Percentiles rank a stretch among this genome's conserved stretches.
Conservation (phyloP, 148 eudicot species). For the Fagopyrum esculentum region DNA sequence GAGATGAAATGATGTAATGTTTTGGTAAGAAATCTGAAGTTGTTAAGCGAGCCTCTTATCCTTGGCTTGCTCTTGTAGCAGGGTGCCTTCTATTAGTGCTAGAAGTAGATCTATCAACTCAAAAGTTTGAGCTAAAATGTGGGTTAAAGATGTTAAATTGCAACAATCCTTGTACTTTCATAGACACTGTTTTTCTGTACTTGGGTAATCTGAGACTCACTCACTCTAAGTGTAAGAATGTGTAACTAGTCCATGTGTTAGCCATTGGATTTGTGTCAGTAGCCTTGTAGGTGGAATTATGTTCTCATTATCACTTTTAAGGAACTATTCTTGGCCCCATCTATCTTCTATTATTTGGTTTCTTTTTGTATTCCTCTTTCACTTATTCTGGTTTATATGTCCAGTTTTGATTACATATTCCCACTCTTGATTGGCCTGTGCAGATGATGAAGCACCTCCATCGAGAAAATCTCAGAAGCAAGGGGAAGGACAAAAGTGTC, state of each 20-base stretch:
- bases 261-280: no score
- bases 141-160: not conserved
- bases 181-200: not conserved
- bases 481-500: conserved; percentile 24
- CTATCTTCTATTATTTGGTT: not conserved
- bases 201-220: not conserved
- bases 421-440: conserved; percentile 16
- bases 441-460: conserved; percentile 42
- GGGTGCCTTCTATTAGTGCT: not conserved
- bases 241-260: not conserved
- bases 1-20: not conserved
- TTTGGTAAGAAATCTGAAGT: not conserved
- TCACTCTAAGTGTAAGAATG: not conserved
- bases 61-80: not conserved
- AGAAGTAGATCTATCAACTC: not conserved
- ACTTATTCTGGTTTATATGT: not conserved
- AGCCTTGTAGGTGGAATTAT: no score
- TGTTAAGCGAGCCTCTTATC: not conserved
- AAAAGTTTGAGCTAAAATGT: not conserved
- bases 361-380: not conserved
- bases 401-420: not conserved
- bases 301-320: not conserved
- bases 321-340: not conserved
- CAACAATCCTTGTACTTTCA: not conserved
- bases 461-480: conserved; percentile 37